phyloP scores from a whole-genome alignment of 1,139 yeast genomes.

The Nakaseomyces delphensis region DNA sequence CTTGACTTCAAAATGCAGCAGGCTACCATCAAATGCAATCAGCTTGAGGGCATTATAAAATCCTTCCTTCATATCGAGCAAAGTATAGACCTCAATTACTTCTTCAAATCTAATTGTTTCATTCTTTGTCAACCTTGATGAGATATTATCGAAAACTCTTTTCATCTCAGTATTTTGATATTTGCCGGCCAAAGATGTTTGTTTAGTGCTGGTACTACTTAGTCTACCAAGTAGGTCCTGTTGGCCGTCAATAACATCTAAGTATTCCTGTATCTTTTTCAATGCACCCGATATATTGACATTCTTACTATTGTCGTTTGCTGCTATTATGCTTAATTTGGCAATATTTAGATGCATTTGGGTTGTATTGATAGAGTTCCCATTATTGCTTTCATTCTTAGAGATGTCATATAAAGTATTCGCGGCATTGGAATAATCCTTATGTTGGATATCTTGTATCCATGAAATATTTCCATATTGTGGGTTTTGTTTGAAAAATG shows the following conservation, averaged over 20 bases:
- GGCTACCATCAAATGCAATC: conserved; percentile 30
- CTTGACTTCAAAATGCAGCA: conserved; percentile 28
- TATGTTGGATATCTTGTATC: conserved; percentile 56
- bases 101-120: conserved; percentile 39
- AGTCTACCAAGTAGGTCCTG: conserved; percentile 35
- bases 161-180: conserved; percentile 13
- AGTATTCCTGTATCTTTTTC: conserved; percentile 40
- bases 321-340: conserved; percentile 42
- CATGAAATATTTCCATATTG: conserved; percentile 57
- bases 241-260: conserved; percentile 44
- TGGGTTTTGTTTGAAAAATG: conserved; percentile 43
- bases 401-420: conserved; percentile 40
- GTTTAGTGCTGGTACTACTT: not conserved
- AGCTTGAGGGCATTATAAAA: conserved; percentile 39
- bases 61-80: conserved; percentile 36
- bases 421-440: conserved; percentile 45
- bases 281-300: conserved; percentile 27
- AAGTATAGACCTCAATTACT: conserved; percentile 50
- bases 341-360: conserved; percentile 62
- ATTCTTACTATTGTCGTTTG: conserved; percentile 14
- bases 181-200: not conserved
- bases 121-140: conserved; percentile 19
- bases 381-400: conserved; percentile 23
- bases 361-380: conserved; percentile 41
- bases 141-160: conserved; percentile 14